Evolutionary conservation across 1,139 yeast species (phyloP).

Genomic region (Candida tropicalis): DNA sequence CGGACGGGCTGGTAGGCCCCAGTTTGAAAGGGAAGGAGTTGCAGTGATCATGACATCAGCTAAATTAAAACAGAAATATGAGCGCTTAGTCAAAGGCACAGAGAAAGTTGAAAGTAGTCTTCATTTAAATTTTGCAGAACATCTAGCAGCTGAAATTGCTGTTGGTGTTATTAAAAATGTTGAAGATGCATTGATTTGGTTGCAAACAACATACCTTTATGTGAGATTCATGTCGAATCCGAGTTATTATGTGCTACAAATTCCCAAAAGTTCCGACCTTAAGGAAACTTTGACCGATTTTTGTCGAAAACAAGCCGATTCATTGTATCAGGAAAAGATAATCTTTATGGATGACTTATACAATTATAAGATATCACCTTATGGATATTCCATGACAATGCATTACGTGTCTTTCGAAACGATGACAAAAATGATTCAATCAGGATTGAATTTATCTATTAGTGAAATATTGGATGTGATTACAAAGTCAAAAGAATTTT

Average conservation of each 20-base stretch:
- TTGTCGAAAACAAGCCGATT: conserved; percentile 29
- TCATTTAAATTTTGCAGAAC: conserved; percentile 46
- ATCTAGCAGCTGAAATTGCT: conserved; percentile 52
- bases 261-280: conserved; percentile 16
- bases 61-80: conserved; percentile 36
- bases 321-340: conserved; percentile 29
- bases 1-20: conserved; percentile 63
- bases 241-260: conserved; percentile 28
- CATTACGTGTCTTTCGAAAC: conserved; percentile 48
- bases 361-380: conserved; percentile 31
- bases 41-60: conserved; percentile 55
- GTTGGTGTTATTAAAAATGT: conserved; percentile 40
- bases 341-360: conserved; percentile 18
- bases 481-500: conserved; percentile 41
- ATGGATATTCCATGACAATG: conserved; percentile 48
- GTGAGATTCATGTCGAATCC: conserved; percentile 45
- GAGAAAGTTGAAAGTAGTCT: conserved; percentile 53
- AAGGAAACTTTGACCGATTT: conserved; percentile 30
- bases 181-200: conserved; percentile 50
- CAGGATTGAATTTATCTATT: conserved; percentile 16
- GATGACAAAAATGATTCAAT: conserved; percentile 33
- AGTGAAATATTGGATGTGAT: conserved; percentile 27
- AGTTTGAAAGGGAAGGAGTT: conserved; percentile 52
- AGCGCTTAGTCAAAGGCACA: conserved; percentile 43
- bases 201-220: conserved; percentile 54